Base-by-base conservation (phyloP, 352 stramenopile species). In the Pythium brachiatum region DNA sequence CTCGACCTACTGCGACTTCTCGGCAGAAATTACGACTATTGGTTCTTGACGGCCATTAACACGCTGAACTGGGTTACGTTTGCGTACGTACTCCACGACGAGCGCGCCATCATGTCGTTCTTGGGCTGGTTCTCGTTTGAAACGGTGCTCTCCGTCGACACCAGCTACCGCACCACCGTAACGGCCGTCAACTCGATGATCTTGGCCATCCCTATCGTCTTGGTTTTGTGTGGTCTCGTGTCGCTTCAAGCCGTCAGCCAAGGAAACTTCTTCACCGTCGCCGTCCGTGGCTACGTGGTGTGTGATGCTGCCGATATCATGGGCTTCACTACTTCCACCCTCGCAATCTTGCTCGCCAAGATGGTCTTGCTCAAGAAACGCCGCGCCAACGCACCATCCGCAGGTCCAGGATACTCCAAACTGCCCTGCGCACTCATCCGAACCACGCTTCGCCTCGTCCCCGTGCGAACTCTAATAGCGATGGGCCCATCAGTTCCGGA, bases 291-390 rank as follows among this genome's bases (percentile, higher is more conserved):
- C 36, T 21, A 36, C 6, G 3, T 31, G 6, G 36, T 60, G 2
- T 52, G 38, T 12, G 53, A 60, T 27, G 53, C 53, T 5, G 26
- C 39, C 16, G 32, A 60, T 16, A 39, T 60, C 25, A 48, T 60
- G 36, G 44, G 27, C 36, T 60, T 60, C 27, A 60, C 53, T 15
- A 41, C 32, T 1, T 44, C 53, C 6, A 60, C 53, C 5, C 53
- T 60, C 0, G 53, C 39, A 0, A 41, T 60, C 26, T 48, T 60
- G 5, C 53, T 60, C 4, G 34, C 36, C 15, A 60, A 60, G n/a
- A 60, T 60, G 53, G 38, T 48, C 18, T 39, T 60, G 26, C 53
- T 60, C 21, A 60, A 60, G 53, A 46, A 57, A 21, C 51, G 31
- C 11, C 51, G 32, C 20, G 20, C 23, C 13, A 23, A 20, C 11